Evolutionary conservation across 345 rosid genomes (phyloP).

Genomic region (Boechera stricta): DNA sequence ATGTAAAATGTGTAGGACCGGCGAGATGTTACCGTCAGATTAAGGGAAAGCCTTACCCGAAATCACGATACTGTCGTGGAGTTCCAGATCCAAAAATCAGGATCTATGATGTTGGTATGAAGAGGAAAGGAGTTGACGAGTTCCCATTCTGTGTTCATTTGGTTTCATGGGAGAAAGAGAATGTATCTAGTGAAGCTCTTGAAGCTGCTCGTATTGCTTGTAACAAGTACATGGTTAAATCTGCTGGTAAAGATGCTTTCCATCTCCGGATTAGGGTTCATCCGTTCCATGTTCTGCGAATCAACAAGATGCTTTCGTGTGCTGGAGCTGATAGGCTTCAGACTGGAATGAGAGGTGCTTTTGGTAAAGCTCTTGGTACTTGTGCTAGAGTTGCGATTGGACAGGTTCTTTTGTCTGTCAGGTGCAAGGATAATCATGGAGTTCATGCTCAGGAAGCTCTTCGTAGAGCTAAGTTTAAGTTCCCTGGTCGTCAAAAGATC

Average conservation of each 20-base stretch:
- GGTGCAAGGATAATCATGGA: slow-evolving; percentile 62
- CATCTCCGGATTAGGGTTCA: slow-evolving; percentile 66
- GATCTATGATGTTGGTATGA: slow-evolving; percentile 72
- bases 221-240: slow-evolving; percentile 66
- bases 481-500: slow-evolving; percentile 68
- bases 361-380: slow-evolving; percentile 62
- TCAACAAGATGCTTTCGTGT: slow-evolving; percentile 76
- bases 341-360: slow-evolving; percentile 70
- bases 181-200: slow-evolving; percentile 67
- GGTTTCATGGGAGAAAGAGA: slow-evolving; percentile 76
- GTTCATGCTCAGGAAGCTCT: slow-evolving; percentile 67
- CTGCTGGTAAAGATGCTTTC: slow-evolving; percentile 68
- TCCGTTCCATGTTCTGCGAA: slow-evolving; percentile 62
- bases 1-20: slow-evolving; percentile 30
- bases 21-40: slow-evolving; percentile 62
- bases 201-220: slow-evolving; percentile 78
- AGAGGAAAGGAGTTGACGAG: slow-evolving; percentile 67
- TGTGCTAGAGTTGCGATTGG: slow-evolving; percentile 64
- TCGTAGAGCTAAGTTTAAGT: slow-evolving; percentile 65
- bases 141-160: slow-evolving; percentile 70
- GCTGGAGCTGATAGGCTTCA: slow-evolving; percentile 78
- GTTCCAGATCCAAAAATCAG: slow-evolving; percentile 69
- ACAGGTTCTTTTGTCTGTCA: slow-evolving; percentile 64
- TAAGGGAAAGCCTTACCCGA: slow-evolving; percentile 69
- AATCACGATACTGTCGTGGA: slow-evolving; percentile 63